Base-by-base conservation (phyloP, 192 early-diverging fungal genomes). In the Backusella psychrophila region DNA sequence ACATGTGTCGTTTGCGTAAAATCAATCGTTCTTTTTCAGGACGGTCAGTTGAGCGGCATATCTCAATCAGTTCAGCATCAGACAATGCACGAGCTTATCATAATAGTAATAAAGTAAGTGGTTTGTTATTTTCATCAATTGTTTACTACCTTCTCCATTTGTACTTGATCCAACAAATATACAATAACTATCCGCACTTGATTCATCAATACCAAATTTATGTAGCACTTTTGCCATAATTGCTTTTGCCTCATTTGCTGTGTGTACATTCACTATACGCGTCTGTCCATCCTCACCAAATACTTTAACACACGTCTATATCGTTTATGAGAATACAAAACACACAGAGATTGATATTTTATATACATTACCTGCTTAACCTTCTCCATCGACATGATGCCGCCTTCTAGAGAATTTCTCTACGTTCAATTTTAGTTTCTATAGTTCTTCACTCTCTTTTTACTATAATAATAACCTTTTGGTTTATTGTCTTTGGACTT, bases 131-230 rank as follows among this genome's bases (percentile, higher is more conserved):
- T 33, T 33, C 33, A 33, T 33, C 33, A 2, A 33, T 33, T 33
- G 3, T 3, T 7, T 66, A 6, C 14, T 66, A 80, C 92, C 90
- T 70, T 89, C 89, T 12, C 91, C 92, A 39, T 88, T 88, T n/a
- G 91, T 89, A 73, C 90, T 89, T 0, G 90, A 88, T 31, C 90
- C 89, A 56, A 89, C 89, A 77, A 93, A 95, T 35, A 95, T 87
- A 69, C 88, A 91, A 74, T 93, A 95, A 73, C 88, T 90, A 74
- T 90, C 91, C 68, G 82, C 84, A n/a, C 85, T 85, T n/a, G 91
- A 90, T 34, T 86, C 87, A 65, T 85, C 80, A 49, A 98, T 89
- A 42, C 93, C 91, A 83, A 98, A 98, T 69, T 96, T 95, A 74
- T 88, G 87, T 52, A 95, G 81, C 4, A 98, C 90, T 42, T 85